Percentiles rank a stretch among this genome's conserved stretches.
Conservation (phyloP, 2,329 filamentous ascomycete species). For the Fusarium fracticaudum region DNA sequence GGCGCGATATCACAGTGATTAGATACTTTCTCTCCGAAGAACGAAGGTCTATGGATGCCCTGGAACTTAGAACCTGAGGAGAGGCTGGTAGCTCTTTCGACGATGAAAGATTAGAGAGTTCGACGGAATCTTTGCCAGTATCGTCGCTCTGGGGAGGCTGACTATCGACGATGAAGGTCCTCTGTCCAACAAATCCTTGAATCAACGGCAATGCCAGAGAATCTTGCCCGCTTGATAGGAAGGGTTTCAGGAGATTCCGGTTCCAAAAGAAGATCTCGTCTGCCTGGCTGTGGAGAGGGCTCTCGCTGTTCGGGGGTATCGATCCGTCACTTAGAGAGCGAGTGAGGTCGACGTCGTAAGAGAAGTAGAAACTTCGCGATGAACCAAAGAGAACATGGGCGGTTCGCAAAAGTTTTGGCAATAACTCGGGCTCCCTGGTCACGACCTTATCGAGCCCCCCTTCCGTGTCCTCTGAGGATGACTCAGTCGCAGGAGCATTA, state of each 20-base stretch:
- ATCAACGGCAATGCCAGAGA: constrained; percentile 81
- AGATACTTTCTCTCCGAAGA: constrained; percentile 70
- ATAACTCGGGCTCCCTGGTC: constrained; percentile 57
- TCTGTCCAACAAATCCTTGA: constrained; percentile 93
- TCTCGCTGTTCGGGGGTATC: constrained; percentile 30
- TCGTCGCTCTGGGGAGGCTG: constrained; percentile 65
- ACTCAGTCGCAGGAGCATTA: constrained; percentile 11
- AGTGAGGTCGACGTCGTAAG: constrained; percentile 94
- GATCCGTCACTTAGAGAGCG: constrained; percentile 61
- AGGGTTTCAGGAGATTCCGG: constrained; percentile 74
- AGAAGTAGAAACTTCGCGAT: constrained; percentile 90
- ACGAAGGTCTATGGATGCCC: constrained; percentile 53
- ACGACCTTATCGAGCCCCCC: constrained; percentile 45
- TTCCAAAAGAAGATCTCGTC: constrained; percentile 95
- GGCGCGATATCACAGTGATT: constrained; percentile 90
- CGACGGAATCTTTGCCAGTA: constrained; percentile 56
- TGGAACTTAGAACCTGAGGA: constrained; percentile 38
- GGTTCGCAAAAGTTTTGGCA: constrained; percentile 86
- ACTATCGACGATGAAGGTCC: constrained; percentile 77
- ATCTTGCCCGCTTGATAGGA: constrained; percentile 78
- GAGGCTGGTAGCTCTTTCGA: constrained; percentile 41
- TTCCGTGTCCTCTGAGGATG: constrained; percentile 46
- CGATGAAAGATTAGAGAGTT: constrained; percentile 53
- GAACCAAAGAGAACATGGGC: constrained; percentile 85
- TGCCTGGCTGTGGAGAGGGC: constrained; percentile 74